Evolutionary conservation across 176 grass and related monocot genomes (phyloP).

Genomic region (Zoysia pacifica): DNA sequence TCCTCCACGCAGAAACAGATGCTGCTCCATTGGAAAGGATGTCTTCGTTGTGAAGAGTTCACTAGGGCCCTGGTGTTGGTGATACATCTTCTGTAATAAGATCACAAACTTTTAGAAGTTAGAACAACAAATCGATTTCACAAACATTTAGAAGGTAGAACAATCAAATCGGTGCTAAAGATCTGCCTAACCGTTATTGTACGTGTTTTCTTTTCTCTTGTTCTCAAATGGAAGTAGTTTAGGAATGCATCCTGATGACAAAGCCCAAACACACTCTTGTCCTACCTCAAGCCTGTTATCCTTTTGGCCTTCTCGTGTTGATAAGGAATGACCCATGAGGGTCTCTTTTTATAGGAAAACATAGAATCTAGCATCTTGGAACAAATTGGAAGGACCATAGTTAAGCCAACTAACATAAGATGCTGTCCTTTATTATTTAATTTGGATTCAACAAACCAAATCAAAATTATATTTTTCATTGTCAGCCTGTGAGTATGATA

Average conservation of each 20-base stretch:
- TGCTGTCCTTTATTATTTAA: conserved; percentile 39
- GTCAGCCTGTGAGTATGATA: conserved; percentile 20
- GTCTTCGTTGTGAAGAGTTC: conserved; percentile 62
- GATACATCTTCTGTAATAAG: conserved; percentile 71
- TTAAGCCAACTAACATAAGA: conserved; percentile 60
- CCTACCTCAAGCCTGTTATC: conserved; percentile 40
- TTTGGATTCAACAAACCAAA: conserved; percentile 30
- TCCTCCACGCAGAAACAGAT: conserved; percentile 79
- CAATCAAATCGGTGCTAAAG: neutral
- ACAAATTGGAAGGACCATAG: conserved; percentile 58
- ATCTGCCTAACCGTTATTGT: conserved; percentile 36
- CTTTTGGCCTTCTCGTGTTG: conserved; percentile 63
- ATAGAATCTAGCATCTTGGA: conserved; percentile 74
- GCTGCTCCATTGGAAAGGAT: conserved; percentile 68
- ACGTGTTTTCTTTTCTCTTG: conserved; percentile 41
- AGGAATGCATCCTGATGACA: conserved; percentile 16
- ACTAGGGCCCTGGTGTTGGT: conserved; percentile 70
- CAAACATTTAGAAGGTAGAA: conserved; percentile 38
- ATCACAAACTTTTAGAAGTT: conserved; percentile 34
- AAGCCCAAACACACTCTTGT: conserved; percentile 33
- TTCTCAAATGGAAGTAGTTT: conserved; percentile 29
- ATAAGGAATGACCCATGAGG: conserved; percentile 58
- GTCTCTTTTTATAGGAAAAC: conserved; percentile 85
- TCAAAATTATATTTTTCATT: conserved; percentile 27
- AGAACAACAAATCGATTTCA: neutral